Percentiles rank a stretch among this genome's conserved stretches.
phyloP scores from a whole-genome alignment of 192 early-diverging fungal genomes.

The Gamsiella multidivaricata region DNA sequence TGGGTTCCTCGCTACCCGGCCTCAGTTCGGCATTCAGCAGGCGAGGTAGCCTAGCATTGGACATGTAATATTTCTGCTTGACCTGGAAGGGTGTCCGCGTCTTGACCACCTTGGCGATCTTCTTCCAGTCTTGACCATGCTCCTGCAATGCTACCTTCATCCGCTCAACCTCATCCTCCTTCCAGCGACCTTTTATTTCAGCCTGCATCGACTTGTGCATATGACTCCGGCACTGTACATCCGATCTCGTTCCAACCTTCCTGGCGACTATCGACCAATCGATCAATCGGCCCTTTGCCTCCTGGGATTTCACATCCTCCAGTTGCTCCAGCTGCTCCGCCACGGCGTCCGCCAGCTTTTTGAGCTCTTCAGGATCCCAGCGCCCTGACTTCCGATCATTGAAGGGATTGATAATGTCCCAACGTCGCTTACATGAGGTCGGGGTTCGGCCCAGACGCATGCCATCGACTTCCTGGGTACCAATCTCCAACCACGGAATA shows the following conservation, averaged over 20 bases:
- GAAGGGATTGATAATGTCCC: not conserved
- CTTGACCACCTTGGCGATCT: not conserved
- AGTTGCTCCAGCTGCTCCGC: not conserved
- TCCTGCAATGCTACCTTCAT: not conserved
- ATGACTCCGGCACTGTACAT: conserved; percentile 18
- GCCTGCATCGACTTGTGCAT: not conserved
- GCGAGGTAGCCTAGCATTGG: too few species aligned
- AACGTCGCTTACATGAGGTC: conserved; percentile 9
- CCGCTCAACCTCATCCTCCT: not conserved
- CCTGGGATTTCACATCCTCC: not conserved
- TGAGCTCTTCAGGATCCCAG: not conserved
- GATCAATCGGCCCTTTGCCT: not conserved
- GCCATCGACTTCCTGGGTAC: not conserved
- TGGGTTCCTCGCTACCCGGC: too few species aligned
- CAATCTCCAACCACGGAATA: not conserved
- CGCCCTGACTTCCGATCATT: not conserved
- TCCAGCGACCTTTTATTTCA: not conserved
- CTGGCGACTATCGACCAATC: not conserved
- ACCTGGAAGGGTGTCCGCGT: conserved; percentile 13
- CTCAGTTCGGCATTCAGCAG: too few species aligned
- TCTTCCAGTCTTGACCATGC: conserved; percentile 12
- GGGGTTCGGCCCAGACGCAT: not conserved
- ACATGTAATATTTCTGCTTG: conserved; percentile 11
- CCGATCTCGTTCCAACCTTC: not conserved
- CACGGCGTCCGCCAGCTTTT: not conserved